Base-by-base conservation (phyloP, 768 basidiomycete species). In the Psilocybe subaeruginosa region DNA sequence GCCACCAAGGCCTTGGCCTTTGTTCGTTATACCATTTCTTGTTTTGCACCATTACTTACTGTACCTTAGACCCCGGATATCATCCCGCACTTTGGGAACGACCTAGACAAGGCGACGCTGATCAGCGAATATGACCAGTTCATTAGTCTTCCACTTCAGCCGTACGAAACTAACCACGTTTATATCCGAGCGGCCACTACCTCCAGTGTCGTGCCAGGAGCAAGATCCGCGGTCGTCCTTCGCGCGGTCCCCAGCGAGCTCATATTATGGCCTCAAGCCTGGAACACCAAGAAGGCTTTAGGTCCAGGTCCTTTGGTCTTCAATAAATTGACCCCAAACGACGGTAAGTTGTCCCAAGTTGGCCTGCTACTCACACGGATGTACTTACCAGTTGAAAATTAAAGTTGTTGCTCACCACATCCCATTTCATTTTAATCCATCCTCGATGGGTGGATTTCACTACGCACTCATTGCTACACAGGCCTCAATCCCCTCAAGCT, bases 1-100 rank as follows among this genome's bases (percentile, higher is more conserved):
- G 50, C 50, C 6, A 51, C 50, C 30, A 51, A 51, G 50, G 50
- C 50, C 27, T n/a, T 51, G 11, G 50, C 50, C n/a, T 51, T 51
- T 51, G 50, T 51, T 9, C 11, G 50, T 27, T 8, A 5, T 23
- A 8, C 12, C 17, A 8, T 17, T 49, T 23, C 23, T 8, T 19
- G 45, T 19, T 27, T 17, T 2, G 8, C 1, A 49, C 17, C 9
- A 49, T 11, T 16, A 12, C 8, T 30, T 33, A 31, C 7, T n/a
- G 7, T 14, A 29, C 14, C 8, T 17, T 14, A 51, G 50, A 12
- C 29, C 4, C 50, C 50, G 8, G 50, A 51, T 51, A 51, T 51
- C 14, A 7, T 51, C 31, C 30, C 29, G 12, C 50, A 51, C 30
- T 51, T 51, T 33, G 50, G 50, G 3, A 51, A 51, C 30, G 30